A percentile compares a stretch with the other conserved stretches of the same genome.
Conservation (phyloP, 2,329 filamentous ascomycete species). For the Pseudogymnoascus sp. region DNA sequence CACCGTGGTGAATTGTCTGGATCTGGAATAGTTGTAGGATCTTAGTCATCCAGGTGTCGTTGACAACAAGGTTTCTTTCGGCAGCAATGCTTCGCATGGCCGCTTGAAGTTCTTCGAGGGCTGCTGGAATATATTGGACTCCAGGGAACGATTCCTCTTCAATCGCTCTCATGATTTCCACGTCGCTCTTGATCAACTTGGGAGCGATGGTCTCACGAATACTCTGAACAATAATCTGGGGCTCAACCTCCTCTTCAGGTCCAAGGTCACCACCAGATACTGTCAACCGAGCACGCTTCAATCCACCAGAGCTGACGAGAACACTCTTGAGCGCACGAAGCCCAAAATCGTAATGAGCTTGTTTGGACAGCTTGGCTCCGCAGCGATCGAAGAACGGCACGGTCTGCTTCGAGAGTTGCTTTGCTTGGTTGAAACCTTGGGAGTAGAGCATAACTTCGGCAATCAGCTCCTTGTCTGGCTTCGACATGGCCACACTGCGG, state of each 20-base stretch:
- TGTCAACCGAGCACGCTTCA: constrained; percentile 78
- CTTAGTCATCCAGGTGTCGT: constrained; percentile 95
- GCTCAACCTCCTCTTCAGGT: constrained; percentile 71
- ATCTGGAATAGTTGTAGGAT: constrained; percentile 96
- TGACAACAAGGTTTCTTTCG: constrained; percentile 82
- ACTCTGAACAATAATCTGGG: constrained; percentile 97
- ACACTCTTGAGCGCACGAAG: constrained; percentile 97
- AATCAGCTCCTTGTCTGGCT: constrained; percentile 98
- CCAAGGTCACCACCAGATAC: constrained; percentile 48
- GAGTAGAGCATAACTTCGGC: constrained; percentile 99
- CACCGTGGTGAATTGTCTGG: constrained; percentile 94
- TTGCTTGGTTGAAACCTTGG: constrained; percentile 96
- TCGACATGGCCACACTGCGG: constrained; percentile 98
- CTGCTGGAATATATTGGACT: constrained; percentile 85
- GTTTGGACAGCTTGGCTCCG: constrained; percentile 73
- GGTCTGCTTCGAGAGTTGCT: constrained; percentile 85
- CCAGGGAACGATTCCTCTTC: constrained; percentile 85
- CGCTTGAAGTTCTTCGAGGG: constrained; percentile 68
- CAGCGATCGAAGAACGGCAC: constrained; percentile 98
- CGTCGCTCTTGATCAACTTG: constrained; percentile 89
- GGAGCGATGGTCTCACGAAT: constrained; percentile 97
- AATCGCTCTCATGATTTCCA: constrained; percentile 77
- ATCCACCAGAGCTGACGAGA: constrained; percentile 89
- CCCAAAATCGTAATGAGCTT: constrained; percentile 98
- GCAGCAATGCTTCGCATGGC: constrained; percentile 77